Evolutionary conservation across 257 asterid species (phyloP).

Genomic region (Solanum neorickii): DNA sequence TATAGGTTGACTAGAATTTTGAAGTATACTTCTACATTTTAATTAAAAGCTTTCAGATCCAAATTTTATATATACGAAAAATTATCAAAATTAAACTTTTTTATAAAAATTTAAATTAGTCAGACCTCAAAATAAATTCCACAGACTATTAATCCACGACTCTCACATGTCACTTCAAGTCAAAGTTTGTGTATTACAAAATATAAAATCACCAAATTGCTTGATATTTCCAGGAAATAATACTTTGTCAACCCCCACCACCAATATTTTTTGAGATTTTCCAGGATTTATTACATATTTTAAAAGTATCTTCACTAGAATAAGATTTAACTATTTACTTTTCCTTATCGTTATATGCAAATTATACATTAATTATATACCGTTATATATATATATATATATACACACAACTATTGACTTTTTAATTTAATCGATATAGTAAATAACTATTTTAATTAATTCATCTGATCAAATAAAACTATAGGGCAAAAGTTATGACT

Average conservation of each 20-base stretch:
- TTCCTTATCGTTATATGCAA: rapidly evolving
- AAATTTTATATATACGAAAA: neutral
- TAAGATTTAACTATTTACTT: neutral
- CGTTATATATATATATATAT: neutral
- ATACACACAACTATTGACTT: neutral
- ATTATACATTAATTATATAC: neutral
- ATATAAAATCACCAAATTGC: neutral
- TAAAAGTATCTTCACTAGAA: neutral
- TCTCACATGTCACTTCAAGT: neutral
- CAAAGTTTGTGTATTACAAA: neutral
- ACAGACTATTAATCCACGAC: neutral
- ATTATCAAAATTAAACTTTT: neutral
- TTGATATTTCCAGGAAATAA: neutral
- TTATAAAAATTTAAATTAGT: neutral
- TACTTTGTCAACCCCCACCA: neutral
- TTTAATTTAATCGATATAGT: neutral
- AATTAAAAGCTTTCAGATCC: neutral
- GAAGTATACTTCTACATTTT: neutral
- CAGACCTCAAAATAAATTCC: neutral
- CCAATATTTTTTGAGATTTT: neutral
- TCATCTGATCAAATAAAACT: neutral
- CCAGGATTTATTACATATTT: neutral
- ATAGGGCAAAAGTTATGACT: neutral
- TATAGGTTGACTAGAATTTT: neutral
- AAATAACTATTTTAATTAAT: neutral